phyloP scores from a whole-genome alignment of 192 early-diverging fungal genomes.

The Glomus cerebriforme region DNA sequence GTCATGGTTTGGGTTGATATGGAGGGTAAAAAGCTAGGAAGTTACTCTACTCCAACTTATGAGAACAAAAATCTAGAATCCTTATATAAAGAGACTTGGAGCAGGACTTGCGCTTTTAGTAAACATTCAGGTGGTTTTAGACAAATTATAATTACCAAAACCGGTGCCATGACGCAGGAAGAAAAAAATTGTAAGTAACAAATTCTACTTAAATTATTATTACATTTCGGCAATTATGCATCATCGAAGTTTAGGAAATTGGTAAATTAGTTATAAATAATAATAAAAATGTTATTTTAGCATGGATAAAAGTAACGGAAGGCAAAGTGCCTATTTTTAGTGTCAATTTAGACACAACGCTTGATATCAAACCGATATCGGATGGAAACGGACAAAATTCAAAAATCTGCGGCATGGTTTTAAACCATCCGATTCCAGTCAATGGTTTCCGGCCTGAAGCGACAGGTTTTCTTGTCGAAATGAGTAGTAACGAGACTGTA shows the following conservation, averaged over 20 bases:
- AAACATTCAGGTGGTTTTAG: background rate
- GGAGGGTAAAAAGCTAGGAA: background rate
- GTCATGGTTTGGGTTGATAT: slow-evolving; percentile 14
- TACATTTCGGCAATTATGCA: no score
- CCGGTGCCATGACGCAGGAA: slow-evolving; percentile 7
- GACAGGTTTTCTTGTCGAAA: slow-evolving; percentile 14
- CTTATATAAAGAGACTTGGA: background rate
- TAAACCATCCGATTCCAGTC: slow-evolving; percentile 23
- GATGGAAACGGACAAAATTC: background rate
- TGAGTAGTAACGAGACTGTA: background rate
- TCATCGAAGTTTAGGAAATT: no score
- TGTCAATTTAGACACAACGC: background rate
- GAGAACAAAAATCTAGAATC: background rate
- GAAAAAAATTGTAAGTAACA: slow-evolving; percentile 6
- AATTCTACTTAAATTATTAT: background rate
- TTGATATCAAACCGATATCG: background rate
- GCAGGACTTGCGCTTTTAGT: background rate
- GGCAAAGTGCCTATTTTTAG: background rate
- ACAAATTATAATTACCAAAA: slow-evolving; percentile 4
- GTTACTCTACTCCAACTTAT: background rate
- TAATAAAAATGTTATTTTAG: background rate
- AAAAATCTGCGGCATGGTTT: slow-evolving; percentile 19
- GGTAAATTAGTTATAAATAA: background rate
- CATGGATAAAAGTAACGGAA: slow-evolving; percentile 10
- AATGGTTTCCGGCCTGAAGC: background rate